Percentiles rank a stretch among this genome's conserved stretches.
These are phyloP conservation scores for Pseudocohnilembus persalinus DNA, from an alignment of 169 alveolate genomes.

Conservation along the genomic window DNA sequence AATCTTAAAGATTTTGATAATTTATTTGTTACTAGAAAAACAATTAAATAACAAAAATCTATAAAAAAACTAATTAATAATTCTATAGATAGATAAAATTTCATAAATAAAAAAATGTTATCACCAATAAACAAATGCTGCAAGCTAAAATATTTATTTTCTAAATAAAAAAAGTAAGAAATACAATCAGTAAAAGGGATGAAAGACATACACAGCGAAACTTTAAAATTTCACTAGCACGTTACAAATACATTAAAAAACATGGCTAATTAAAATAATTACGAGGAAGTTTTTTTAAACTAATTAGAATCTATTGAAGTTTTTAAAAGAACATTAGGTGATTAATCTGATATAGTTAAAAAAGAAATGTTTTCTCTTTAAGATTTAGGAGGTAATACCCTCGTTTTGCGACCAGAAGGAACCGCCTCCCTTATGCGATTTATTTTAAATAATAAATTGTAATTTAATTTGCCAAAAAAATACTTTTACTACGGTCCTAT, in stretches of 20 bases:
- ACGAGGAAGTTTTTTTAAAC: not conserved
- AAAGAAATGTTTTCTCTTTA: constrained; percentile 39
- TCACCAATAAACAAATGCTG: too few relatives aligned
- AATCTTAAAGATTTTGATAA: too few relatives aligned
- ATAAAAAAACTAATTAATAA: too few relatives aligned
- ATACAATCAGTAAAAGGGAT: not conserved
- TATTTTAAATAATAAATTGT: not conserved
- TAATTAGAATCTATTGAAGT: not conserved
- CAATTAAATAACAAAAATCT: too few relatives aligned
- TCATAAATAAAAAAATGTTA: too few relatives aligned
- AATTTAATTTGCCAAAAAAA: not conserved
- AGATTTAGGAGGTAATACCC: constrained; percentile 5
- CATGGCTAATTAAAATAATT: too few relatives aligned
- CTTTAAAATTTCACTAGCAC: not conserved
- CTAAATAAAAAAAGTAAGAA: not conserved
- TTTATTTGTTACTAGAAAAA: too few relatives aligned
- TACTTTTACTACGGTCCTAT: constrained; percentile 35
- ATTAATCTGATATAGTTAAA: constrained; percentile 28
- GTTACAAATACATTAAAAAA: not conserved
- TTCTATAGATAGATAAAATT: too few relatives aligned
- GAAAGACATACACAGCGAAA: not conserved
- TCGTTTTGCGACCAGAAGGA: constrained; percentile 46
- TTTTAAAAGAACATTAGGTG: not conserved
- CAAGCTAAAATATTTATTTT: too few relatives aligned
- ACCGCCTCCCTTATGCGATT: constrained; percentile 32